phyloP scores from a whole-genome alignment of 2,329 filamentous ascomycete genomes.

The Neonectria magnoliae region DNA sequence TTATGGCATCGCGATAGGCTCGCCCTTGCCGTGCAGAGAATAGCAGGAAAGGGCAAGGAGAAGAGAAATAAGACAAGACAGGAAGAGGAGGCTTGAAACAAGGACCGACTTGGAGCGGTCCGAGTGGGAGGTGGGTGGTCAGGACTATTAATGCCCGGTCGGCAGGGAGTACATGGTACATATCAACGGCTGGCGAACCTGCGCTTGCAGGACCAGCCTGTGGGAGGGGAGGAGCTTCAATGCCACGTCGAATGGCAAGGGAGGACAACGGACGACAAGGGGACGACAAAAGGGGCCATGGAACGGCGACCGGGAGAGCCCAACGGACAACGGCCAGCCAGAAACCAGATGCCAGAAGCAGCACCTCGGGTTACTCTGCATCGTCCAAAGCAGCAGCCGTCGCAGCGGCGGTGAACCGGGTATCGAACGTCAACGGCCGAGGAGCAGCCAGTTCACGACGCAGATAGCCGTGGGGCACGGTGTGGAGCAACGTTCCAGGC shows the following conservation, averaged over 20 bases:
- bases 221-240: conserved; percentile 38
- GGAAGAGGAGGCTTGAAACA: conserved; percentile 42
- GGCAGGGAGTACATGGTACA: conserved; percentile 41
- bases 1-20: conserved; percentile 42
- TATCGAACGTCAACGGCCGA: conserved; percentile 16
- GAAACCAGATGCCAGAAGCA: conserved; percentile 21
- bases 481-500: conserved; percentile 18
- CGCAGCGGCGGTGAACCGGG: conserved; percentile 36
- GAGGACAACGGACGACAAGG: conserved; percentile 35
- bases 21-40: conserved; percentile 36
- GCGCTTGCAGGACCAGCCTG: conserved; percentile 39
- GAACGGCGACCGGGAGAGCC: conserved; percentile 31
- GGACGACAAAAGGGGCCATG: conserved; percentile 34
- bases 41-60: conserved; percentile 32
- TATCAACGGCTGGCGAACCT: conserved; percentile 32
- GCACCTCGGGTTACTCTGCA: conserved; percentile 32
- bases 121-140: conserved; percentile 30
- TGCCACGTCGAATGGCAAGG: conserved; percentile 43
- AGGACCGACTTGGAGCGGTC: conserved; percentile 35
- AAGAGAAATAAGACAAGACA: conserved; percentile 30
- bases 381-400: conserved; percentile 25
- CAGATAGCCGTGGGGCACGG: conserved; percentile 15
- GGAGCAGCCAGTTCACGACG: conserved; percentile 22
- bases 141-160: conserved; percentile 44
- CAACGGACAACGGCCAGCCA: not conserved